Conservation (phyloP, 257 asterid species). For the Nicotiana knightiana region DNA sequence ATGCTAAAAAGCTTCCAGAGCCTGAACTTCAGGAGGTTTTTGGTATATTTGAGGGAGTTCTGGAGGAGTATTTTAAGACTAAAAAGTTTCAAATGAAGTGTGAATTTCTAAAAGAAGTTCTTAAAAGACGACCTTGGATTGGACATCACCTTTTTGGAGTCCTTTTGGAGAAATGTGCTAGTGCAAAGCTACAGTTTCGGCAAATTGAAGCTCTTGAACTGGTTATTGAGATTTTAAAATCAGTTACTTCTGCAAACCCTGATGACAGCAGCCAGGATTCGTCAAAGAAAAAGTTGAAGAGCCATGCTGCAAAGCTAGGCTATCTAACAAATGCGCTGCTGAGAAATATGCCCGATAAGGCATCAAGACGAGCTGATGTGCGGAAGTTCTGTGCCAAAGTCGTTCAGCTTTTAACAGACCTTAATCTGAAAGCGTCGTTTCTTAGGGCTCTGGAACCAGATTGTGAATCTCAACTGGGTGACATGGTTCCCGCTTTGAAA, state of each 20-base stretch:
- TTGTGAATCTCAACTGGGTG: conserved; percentile 64
- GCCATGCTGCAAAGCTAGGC: conserved; percentile 41
- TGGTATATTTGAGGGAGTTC: conserved; percentile 44
- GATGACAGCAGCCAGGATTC: conserved; percentile 20
- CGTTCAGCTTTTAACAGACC: conserved; percentile 45
- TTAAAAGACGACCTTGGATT: conserved; percentile 72
- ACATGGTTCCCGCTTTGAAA: conserved; percentile 44
- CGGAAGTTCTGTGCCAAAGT: conserved; percentile 76
- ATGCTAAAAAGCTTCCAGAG: conserved; percentile 51
- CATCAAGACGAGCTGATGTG: conserved; percentile 71
- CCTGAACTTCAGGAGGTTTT: conserved; percentile 52
- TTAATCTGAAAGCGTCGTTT: conserved; percentile 31
- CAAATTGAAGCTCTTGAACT: conserved; percentile 86
- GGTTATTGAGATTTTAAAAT: conserved; percentile 53
- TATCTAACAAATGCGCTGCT: conserved; percentile 48
- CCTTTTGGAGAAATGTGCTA: conserved; percentile 73
- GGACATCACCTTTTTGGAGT: conserved; percentile 57
- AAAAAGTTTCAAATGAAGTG: conserved; percentile 79
- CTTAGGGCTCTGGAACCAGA: conserved; percentile 58
- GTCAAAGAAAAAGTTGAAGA: conserved; percentile 22
- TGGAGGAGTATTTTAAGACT: conserved; percentile 62
- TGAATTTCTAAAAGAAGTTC: conserved; percentile 66
- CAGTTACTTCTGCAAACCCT: conserved; percentile 22
- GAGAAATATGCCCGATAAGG: conserved; percentile 80
- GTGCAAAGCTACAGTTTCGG: conserved; percentile 61